phyloP scores from a whole-genome alignment of 2,329 filamentous ascomycete genomes.

The Cladosporium austrohemisphaericum region DNA sequence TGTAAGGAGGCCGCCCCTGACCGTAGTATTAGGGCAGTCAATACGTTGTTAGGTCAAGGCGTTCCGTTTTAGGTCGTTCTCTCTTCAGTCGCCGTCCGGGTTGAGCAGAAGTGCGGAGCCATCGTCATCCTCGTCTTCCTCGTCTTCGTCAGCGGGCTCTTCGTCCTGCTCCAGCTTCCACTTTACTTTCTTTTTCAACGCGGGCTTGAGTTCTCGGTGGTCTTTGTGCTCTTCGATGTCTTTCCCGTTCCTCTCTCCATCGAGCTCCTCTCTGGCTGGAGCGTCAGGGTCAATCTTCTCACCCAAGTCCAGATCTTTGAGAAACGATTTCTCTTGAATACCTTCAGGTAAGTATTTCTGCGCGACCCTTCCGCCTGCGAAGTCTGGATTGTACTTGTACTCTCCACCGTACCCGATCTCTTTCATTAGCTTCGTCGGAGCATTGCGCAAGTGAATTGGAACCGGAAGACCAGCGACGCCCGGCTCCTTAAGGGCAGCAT shows the following conservation, averaged over 20 bases:
- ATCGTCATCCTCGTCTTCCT: not conserved
- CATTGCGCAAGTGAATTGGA: conserved; percentile 84
- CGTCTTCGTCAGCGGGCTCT: not conserved
- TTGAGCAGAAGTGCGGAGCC: conserved; percentile 3
- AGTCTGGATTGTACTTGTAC: conserved; percentile 97
- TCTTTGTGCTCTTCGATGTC: conserved; percentile 18
- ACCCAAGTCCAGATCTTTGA: conserved; percentile 78
- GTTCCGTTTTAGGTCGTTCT: no score
- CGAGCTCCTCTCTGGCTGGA: conserved; percentile 23
- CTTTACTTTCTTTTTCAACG: not conserved
- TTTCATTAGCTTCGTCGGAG: conserved; percentile 87
- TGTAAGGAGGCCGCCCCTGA: no score
- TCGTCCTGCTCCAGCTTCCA: not conserved
- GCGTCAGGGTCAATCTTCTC: conserved; percentile 64
- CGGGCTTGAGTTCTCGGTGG: not conserved
- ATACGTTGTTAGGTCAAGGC: no score
- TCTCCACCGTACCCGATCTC: conserved; percentile 85
- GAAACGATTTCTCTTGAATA: conserved; percentile 65
- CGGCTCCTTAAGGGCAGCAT: conserved; percentile 73
- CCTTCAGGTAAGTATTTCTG: conserved; percentile 89
- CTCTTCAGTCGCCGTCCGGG: conserved; percentile 11
- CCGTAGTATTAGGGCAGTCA: no score
- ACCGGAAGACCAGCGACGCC: conserved; percentile 78
- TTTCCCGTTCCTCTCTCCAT: conserved; percentile 21
- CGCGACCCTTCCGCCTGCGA: conserved; percentile 70